These are phyloP conservation scores for Knufia fluminis DNA, from an alignment of 2,329 filamentous ascomycete genomes.

Conservation along the genomic window DNA sequence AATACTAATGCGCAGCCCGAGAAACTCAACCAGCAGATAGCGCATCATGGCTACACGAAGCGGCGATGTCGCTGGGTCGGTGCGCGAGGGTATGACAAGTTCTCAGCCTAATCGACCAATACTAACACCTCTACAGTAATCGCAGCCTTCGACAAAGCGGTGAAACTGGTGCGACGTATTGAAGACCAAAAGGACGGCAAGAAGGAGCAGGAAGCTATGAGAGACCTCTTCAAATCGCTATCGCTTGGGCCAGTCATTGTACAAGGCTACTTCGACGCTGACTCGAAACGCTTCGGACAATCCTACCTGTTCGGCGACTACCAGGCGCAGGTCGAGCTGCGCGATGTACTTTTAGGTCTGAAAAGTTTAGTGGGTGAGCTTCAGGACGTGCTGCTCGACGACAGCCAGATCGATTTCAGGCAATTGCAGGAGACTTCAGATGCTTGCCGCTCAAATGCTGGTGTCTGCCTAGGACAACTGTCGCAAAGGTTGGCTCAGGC, in stretches of 20 bases:
- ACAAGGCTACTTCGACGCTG: conserved; percentile 29
- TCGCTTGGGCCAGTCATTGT: conserved; percentile 28
- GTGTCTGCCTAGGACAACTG: conserved; percentile 29
- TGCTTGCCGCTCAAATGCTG: conserved; percentile 27
- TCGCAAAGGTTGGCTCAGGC: conserved; percentile 26
- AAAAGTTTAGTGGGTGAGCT: conserved; percentile 30
- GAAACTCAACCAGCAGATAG: neutral
- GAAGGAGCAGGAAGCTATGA: conserved; percentile 14
- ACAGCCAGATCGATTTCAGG: conserved; percentile 26
- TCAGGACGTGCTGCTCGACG: conserved; percentile 26
- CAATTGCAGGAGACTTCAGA: conserved; percentile 30
- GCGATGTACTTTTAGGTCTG: conserved; percentile 32
- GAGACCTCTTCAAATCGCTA: conserved; percentile 30
- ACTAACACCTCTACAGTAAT: conserved; percentile 22
- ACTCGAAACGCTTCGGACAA: conserved; percentile 28
- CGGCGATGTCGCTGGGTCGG: conserved; percentile 1
- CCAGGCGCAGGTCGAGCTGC: conserved; percentile 30
- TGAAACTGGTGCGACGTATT: conserved; percentile 26
- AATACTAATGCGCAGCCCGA: neutral
- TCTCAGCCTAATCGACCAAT: neutral
- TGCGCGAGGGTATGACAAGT: conserved; percentile 5
- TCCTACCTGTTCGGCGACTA: conserved; percentile 30
- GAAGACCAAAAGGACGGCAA: conserved; percentile 17
- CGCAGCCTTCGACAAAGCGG: conserved; percentile 27
- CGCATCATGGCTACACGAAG: conserved; percentile 2